Evolutionary conservation across 2,329 filamentous ascomycete genomes (phyloP).

Genomic region (Fusarium sp.): DNA sequence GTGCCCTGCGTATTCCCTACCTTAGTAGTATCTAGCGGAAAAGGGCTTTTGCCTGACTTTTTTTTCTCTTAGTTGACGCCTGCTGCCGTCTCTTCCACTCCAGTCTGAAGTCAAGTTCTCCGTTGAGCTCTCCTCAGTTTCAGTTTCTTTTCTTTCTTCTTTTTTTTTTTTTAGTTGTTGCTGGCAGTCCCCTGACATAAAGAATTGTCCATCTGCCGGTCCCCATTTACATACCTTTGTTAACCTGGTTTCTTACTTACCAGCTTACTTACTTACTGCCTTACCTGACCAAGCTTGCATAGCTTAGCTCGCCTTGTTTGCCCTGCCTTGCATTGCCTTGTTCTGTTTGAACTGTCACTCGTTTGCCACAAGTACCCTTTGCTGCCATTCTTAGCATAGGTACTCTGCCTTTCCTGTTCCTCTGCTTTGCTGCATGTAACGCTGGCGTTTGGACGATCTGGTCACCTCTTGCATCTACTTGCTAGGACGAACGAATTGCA

Average conservation of each 20-base stretch:
- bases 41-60: conserved; percentile 26
- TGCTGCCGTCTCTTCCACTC: conserved; percentile 18
- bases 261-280: neutral
- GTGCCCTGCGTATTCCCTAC: conserved; percentile 18
- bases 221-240: conserved; percentile 13
- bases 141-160: neutral
- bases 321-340: conserved; percentile 9
- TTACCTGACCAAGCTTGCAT: conserved; percentile 12
- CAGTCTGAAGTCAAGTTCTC: conserved; percentile 1
- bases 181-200: conserved; percentile 11
- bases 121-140: neutral
- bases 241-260: neutral
- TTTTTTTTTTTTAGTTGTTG: neutral
- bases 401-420: neutral
- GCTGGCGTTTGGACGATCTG: conserved; percentile 35
- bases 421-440: conserved; percentile 44
- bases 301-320: conserved; percentile 2
- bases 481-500: conserved; percentile 1
- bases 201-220: conserved; percentile 22
- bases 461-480: conserved; percentile 1
- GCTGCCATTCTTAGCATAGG: conserved; percentile 41
- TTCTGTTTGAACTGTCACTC: conserved; percentile 8
- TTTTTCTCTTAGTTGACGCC: conserved; percentile 8
- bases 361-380: conserved; percentile 27
- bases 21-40: conserved; percentile 6